phyloP scores from a whole-genome alignment of 805 yeast species.

The Candida wancherniae region DNA sequence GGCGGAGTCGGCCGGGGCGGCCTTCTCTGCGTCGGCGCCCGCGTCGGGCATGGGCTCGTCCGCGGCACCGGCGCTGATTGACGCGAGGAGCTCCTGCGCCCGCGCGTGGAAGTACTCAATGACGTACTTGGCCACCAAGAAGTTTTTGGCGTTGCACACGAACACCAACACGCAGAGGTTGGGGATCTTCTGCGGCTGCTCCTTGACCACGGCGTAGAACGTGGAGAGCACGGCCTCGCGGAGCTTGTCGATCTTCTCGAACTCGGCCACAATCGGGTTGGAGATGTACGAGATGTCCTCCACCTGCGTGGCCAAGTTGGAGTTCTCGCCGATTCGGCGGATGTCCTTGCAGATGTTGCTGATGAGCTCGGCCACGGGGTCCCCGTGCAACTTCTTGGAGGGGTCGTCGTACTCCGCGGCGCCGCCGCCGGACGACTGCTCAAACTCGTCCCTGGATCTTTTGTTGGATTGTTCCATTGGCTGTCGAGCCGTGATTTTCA shows the following conservation, averaged over 20 bases:
- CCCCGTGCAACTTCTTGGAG: constrained; percentile 35
- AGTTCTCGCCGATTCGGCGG: constrained; percentile 40
- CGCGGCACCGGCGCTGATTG: constrained; percentile 11
- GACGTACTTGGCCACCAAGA: constrained; percentile 62
- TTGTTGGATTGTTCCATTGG: constrained; percentile 16
- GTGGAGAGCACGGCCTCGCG: constrained; percentile 58
- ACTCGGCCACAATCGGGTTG: constrained; percentile 60
- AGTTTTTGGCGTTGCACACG: constrained; percentile 59
- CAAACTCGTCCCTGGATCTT: constrained; percentile 21
- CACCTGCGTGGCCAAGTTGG: constrained; percentile 35
- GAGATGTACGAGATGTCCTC: constrained; percentile 61
- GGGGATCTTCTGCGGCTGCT: constrained; percentile 88
- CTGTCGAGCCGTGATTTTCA: no score
- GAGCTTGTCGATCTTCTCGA: constrained; percentile 57
- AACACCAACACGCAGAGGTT: constrained; percentile 65
- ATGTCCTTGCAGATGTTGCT: constrained; percentile 43
- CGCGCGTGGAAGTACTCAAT: constrained; percentile 65
- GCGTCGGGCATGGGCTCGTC: constrained; percentile 12
- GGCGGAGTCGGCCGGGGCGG: constrained; percentile 1
- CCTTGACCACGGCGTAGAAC: constrained; percentile 63
- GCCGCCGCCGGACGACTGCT: constrained; percentile 14
- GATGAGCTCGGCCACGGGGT: constrained; percentile 38
- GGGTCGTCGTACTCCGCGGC: constrained; percentile 14
- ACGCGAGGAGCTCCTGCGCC: constrained; percentile 51
- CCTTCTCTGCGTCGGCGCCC: constrained; percentile 3